phyloP scores from a whole-genome alignment of 805 yeast species.

The Pichia scutulata region DNA sequence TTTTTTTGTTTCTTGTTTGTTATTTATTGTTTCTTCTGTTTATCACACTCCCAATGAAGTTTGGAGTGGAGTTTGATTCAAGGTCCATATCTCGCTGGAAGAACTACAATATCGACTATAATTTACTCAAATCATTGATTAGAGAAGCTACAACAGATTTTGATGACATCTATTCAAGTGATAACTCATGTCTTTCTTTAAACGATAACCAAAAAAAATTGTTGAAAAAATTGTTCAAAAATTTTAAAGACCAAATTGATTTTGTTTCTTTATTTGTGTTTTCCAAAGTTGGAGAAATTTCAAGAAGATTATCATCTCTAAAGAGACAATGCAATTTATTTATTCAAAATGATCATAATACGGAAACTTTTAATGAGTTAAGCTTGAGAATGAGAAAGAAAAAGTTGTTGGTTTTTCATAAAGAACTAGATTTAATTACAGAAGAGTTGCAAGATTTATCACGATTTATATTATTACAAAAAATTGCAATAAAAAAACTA shows the following conservation, averaged over 20 bases:
- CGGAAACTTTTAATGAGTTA: neutral
- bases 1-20: too few relatives aligned
- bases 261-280: conserved; percentile 53
- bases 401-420: conserved; percentile 21
- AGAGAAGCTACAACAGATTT: conserved; percentile 42
- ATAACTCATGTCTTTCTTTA: neutral
- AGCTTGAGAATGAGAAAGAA: conserved; percentile 18
- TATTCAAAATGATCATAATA: conserved; percentile 11
- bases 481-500: conserved; percentile 64
- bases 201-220: conserved; percentile 17
- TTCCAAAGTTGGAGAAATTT: conserved; percentile 64
- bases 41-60: conserved; percentile 66
- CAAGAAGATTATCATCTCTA: conserved; percentile 33
- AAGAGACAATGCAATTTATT: conserved; percentile 22
- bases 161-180: conserved; percentile 7
- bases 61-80: conserved; percentile 67
- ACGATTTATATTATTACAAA: conserved; percentile 66
- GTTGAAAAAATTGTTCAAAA: conserved; percentile 30
- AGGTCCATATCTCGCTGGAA: conserved; percentile 87
- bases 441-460: conserved; percentile 55
- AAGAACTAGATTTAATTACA: conserved; percentile 36
- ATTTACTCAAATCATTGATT: conserved; percentile 62
- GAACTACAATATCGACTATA: conserved; percentile 75
- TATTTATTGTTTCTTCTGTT: neutral
- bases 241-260: conserved; percentile 53